Evolutionary conservation across 179 eudicot species (phyloP), one percentile per base, ranked within the genome.

Genomic region (Beta corolliflora): DNA sequence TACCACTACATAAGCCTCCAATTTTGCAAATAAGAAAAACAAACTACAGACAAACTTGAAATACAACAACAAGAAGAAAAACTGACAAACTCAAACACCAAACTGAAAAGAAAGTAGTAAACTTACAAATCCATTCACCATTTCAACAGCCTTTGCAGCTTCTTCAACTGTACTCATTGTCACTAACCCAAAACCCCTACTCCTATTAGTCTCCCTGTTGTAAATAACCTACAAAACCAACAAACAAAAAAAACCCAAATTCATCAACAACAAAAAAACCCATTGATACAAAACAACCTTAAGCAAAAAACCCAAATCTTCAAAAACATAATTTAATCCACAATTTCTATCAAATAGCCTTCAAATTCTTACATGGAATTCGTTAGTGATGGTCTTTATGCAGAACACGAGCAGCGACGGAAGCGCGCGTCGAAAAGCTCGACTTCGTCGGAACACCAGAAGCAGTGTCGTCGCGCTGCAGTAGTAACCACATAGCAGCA

Each of bases 111-210:
- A 64, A 14, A 73, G 56, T 25, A 60, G 15, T 25, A 25, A 25
- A 88, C 97, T 92, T 84, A 95, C 98, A 86, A 88, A 92, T 45
- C 90, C 88, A 79, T 90, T 79, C 89, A 92, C 90, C 94, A 90
- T 84, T 71, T 91, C 95, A 50, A 91, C 97, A 79, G 99, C 97
- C 58, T 89, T 92, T 48, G 91, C 98, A 77, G 98, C 98, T 89
- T 93, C 97, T 82, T 92, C 95, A 81, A 93, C 95, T 41, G 95
- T 92, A 84, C 95, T 90, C 99, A 95, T 95, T 1, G 98, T 90
- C 88, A 95, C 97, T 83, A 95, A 95, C 19, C 94, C 99, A 83
- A 93, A 95, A 58, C 98, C 98, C 72, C 97, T 84, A 84, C 98
- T 93, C 89, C 84, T 90, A 78, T 90, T 93, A 59, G 97, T 93